Base-by-base conservation (phyloP, 176 grass and related monocot genomes). In the Raddia guianensis region DNA sequence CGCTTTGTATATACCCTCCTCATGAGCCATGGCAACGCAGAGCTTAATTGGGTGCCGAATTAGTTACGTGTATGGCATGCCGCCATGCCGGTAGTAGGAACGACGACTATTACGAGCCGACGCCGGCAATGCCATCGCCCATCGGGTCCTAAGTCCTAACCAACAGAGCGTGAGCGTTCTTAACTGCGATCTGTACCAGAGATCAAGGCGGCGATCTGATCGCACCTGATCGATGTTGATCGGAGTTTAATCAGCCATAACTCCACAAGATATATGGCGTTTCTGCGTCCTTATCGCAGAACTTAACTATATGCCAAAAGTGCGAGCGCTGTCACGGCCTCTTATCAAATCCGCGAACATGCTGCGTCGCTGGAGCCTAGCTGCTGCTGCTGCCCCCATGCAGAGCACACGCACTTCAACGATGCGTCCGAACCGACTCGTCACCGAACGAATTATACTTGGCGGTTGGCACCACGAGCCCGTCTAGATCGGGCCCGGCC, bases 391-490 rank as follows among this genome's bases (percentile, higher is more conserved):
- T 44, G 72, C 72, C 32, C n/a, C 46, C 49, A 37, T 13, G 68
- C 67, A 35, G 32, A 34, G 46, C 51, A 10, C 8, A 66, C 48
- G 18, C 16, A 5, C 47, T 66, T 19, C 49, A 21, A 3, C 10
- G 5, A 10, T 16, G 44, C 54, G 47, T 46, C 55, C 46, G 12
- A 81, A 80, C 76, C 16, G 76, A 81, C 72, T 42, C 18, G 13
- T 43, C 69, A 89, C 55, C 82, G 10, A 70, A 75, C 70, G 47
- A 15, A 43, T 27, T 27, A 27, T 27, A 27, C 18, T 11, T 42
- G 48, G 63, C 64, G 4, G 13, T 11, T 42, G 48, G 63, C 64
- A 80, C 40, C 81, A 80, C 49, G 82, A 80, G 87, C 7, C 80
- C 47, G 54, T 67, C 35, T 7, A 78, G 33, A 13, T 27, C 10